Base-by-base conservation (phyloP, 2,329 filamentous ascomycete species). In the Aspergillus latus region DNA sequence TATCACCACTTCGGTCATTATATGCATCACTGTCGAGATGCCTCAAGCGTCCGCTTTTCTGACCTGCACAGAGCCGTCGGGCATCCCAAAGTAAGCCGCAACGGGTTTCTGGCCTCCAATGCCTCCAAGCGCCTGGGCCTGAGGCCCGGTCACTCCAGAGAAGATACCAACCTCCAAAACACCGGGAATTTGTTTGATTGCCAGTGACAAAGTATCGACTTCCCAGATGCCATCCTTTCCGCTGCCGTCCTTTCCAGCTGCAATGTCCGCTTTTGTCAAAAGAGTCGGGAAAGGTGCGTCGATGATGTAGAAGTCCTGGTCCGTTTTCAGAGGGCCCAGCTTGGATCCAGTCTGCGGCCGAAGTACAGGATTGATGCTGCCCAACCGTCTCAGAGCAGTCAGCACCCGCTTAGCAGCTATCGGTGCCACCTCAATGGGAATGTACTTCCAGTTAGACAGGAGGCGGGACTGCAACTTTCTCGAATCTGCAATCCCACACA, bases 91-190 rank as follows among this genome's bases (percentile, higher is more conserved):
- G 78, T 97, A 99, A 26, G 91, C 92, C 29, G 92, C 92, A 10
- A 97, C 83, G 0, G 94, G 94, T 77, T 93, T 96, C 77, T 97
- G 91, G 0, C 90, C 92, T 47, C 89, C 88, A 47, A 85, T 76
- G 52, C 81, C 78, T 62, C 85, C 81, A 57, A 82, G 78, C 53
- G 82, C 78, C 42, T 82, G 83, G 58, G 85, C 83, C 72, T 95
- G 81, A 13, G 84, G 78, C 0, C 93, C 93, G 58, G 93, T 92
- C 66, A 86, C 71, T 3, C 93, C 93, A 42, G 86, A 84, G 78
- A 99, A 99, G 45, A 99, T 82, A 11, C 94, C 94, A 29, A 95
- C 92, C 70, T 96, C 94, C 52, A 97, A 80, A 7, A 99, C 90
- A 49, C 94, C 94, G 1, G 89, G 87, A 62, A 96, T 88, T 62